Evolutionary conservation across 73 alveolate genomes (phyloP).

Genomic region (Paramecium caudatum): DNA sequence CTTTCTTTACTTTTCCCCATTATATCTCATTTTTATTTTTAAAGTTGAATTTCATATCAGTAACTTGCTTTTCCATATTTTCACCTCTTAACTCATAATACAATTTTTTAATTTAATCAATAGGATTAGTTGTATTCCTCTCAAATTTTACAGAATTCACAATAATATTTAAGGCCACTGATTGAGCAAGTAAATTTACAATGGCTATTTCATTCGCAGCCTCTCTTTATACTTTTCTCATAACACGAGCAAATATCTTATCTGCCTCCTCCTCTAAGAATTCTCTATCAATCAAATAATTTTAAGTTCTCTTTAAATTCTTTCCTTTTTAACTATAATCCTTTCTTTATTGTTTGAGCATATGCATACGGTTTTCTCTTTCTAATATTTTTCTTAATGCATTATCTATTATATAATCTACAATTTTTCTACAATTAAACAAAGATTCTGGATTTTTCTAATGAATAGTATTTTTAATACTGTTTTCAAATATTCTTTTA

Average conservation of each 20-base stretch:
- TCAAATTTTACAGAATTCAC: conserved; percentile 76
- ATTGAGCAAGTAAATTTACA: conserved; percentile 81
- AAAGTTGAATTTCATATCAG: conserved; percentile 30
- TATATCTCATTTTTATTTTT: not conserved
- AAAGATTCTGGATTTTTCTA: conserved; percentile 72
- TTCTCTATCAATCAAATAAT: conserved; percentile 42
- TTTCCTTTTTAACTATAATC: conserved; percentile 75
- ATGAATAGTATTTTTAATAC: not conserved
- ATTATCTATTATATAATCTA: conserved; percentile 67
- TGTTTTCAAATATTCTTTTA: conserved; percentile 21
- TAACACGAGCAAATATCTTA: conserved; percentile 31
- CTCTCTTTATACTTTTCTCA: conserved; percentile 71
- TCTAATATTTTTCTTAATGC: conserved; percentile 38
- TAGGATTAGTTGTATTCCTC: conserved; percentile 64
- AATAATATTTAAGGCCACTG: conserved; percentile 76
- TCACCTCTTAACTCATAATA: conserved; percentile 58
- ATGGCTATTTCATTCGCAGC: conserved; percentile 73
- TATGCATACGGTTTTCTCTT: conserved; percentile 75
- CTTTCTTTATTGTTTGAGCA: conserved; percentile 79
- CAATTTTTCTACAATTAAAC: conserved; percentile 72
- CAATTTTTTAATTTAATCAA: conserved; percentile 67
- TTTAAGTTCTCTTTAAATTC: conserved; percentile 77
- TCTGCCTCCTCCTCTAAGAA: conserved; percentile 63
- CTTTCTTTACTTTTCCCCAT: conserved; percentile 63
- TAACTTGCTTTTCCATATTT: not conserved